These are phyloP conservation scores for Chlamydomonas schloesseri DNA, from an alignment of 139 green algal species.

Conservation along the genomic window DNA sequence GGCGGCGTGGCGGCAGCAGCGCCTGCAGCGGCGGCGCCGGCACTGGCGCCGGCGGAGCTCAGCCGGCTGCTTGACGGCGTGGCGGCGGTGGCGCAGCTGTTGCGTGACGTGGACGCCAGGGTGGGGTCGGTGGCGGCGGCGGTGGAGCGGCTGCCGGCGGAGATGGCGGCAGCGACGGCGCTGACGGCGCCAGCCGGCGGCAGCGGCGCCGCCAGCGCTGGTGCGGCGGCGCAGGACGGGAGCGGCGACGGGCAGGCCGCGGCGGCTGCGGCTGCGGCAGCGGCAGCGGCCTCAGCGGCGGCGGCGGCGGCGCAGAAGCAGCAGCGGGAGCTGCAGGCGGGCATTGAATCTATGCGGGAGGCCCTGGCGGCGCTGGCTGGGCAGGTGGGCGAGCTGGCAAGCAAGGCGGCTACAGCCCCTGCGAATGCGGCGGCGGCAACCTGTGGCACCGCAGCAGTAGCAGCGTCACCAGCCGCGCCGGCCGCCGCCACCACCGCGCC, in stretches of 20 bases:
- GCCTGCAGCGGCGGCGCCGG: background rate
- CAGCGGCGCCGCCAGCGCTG: background rate
- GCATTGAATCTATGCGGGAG: background rate
- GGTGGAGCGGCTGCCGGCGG: background rate
- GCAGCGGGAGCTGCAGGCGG: slow-evolving; percentile 13
- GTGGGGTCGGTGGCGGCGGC: slow-evolving; percentile 9
- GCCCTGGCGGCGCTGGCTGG: slow-evolving; percentile 6
- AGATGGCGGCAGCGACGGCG: background rate
- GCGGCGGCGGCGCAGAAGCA: background rate
- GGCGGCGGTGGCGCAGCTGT: slow-evolving; percentile 15
- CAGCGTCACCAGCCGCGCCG: background rate
- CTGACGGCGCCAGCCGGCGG: background rate
- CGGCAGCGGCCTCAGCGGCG: background rate
- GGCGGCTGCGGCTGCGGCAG: background rate
- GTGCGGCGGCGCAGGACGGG: background rate
- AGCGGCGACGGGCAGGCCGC: no score
- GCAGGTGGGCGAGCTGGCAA: slow-evolving; percentile 17
- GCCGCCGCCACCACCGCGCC: background rate
- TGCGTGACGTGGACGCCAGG: slow-evolving; percentile 13
- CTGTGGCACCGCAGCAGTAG: no score
- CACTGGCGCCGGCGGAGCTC: background rate
- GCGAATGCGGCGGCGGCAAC: no score
- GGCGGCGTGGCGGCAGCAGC: background rate
- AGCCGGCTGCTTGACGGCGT: slow-evolving; percentile 3
- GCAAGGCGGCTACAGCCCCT: background rate